Conservation (phyloP, 2,329 filamentous ascomycete genomes). For the Neocucurbitaria cava region DNA sequence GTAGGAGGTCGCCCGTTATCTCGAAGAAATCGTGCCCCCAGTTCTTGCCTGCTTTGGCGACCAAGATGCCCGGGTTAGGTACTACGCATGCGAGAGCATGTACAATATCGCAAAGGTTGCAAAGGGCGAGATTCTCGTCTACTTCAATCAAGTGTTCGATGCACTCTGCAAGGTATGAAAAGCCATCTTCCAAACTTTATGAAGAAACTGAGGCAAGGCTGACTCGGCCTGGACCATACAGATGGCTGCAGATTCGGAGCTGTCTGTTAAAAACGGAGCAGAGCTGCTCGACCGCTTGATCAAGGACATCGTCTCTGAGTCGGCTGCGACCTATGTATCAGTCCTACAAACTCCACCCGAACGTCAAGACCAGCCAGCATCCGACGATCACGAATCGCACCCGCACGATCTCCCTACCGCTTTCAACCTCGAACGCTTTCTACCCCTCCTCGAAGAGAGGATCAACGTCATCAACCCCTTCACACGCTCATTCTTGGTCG, state of each 20-base stretch:
- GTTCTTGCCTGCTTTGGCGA: conserved; percentile 97
- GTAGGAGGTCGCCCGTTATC: conserved; percentile 88
- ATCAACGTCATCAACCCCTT: conserved; percentile 96
- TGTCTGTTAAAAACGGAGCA: conserved; percentile 97
- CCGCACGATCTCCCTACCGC: conserved; percentile 71
- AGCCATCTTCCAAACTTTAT: no score
- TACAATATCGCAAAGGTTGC: conserved; percentile 99
- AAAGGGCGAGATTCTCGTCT: conserved; percentile 94
- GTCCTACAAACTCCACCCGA: conserved; percentile 73
- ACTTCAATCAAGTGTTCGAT: conserved; percentile 99
- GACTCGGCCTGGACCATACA: conserved; percentile 48
- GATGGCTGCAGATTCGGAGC: conserved; percentile 93
- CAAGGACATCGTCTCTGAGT: conserved; percentile 96
- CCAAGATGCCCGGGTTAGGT: conserved; percentile 94
- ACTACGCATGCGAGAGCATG: conserved; percentile 99
- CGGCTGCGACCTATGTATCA: conserved; percentile 92
- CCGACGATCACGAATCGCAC: conserved; percentile 26
- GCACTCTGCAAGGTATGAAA: conserved; percentile 85
- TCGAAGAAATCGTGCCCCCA: conserved; percentile 92
- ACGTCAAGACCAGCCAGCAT: conserved; percentile 52
- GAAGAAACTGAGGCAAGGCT: conserved; percentile 14
- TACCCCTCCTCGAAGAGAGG: conserved; percentile 90
- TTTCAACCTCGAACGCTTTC: conserved; percentile 89
- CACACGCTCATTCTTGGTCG: conserved; percentile 91
- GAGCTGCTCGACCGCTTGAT: conserved; percentile 93